Evolutionary conservation across 2,329 filamentous ascomycete species (phyloP), one percentile per base, ranked within the genome.

Genomic region (Gaeumannomyces tritici): DNA sequence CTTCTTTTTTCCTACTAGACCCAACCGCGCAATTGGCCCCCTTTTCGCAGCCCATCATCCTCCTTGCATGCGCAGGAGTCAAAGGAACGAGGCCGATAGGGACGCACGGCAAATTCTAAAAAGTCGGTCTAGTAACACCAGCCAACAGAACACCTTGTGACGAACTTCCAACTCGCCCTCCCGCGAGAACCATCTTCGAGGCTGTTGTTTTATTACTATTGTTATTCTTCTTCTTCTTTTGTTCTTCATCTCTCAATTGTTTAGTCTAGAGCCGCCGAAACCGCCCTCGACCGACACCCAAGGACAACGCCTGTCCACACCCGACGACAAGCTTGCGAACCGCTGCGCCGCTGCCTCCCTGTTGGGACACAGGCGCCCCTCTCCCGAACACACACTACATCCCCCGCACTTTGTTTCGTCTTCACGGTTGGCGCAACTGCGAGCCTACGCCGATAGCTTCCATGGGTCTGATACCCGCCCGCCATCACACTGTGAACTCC

Each of bases 381-480:
- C 42, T 21, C n/a, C 24, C 18, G 42, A n/a, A 9, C 4, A 18
- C 42, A n/a, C 42, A 21, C 21, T 51, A 21, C 42, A 5, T 51
- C 21, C 24, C 24, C 21, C 1, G 24, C 42, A 21, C 9, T 8
- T n/a, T n/a, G n/a, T n/a, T 51, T 11, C n/a, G 42, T n/a, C 21
- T 24, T 24, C 21, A 51, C 42, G 42, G 42, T 51, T 51, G 42
- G 21, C 21, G 11, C 6, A 42, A 33, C 56, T 61, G 60, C 60
- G 60, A 61, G 55, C 54, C 51, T 26, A 28, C 47, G 29, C 27
- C 55, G 29, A 57, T 68, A 77, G 78, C 76, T 76, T 78, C 79
- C 80, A 84, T 84, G 82, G 77, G 77, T 81, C 72, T 76, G 73
- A 75, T 73, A 73, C 69, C 73, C 67, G 67, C 67, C 68, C 70